These are phyloP conservation scores for Hyaloscypha bicolor DNA, from an alignment of 495 filamentous ascomycete genomes.

Conservation along the genomic window DNA sequence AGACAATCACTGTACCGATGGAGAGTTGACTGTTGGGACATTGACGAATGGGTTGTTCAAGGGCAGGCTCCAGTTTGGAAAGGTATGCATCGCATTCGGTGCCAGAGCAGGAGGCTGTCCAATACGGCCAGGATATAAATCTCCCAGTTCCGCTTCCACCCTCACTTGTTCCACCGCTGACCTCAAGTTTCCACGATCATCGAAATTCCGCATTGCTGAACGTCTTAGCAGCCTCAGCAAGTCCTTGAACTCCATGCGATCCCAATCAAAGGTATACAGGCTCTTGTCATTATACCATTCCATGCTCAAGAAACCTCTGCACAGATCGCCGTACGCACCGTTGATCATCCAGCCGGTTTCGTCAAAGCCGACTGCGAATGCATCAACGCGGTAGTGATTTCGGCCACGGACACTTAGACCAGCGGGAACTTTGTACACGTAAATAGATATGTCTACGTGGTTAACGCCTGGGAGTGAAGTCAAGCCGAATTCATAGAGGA, in stretches of 20 bases:
- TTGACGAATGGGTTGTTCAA: too few relatives aligned
- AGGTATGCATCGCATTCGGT: too few relatives aligned
- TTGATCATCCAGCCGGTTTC: neutral
- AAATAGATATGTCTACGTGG: neutral
- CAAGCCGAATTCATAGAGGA: too few relatives aligned
- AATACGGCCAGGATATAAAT: neutral
- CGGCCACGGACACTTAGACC: neutral
- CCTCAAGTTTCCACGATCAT: neutral
- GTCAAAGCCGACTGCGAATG: neutral
- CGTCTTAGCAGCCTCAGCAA: neutral
- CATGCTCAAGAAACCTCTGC: neutral
- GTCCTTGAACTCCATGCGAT: neutral
- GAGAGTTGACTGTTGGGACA: too few relatives aligned
- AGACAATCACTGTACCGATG: too few relatives aligned
- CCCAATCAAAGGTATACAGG: neutral
- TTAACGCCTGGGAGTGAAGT: too few relatives aligned
- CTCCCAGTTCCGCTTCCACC: neutral
- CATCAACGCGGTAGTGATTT: neutral
- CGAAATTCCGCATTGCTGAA: neutral
- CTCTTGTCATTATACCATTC: neutral
- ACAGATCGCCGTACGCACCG: neutral
- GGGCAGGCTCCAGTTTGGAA: too few relatives aligned
- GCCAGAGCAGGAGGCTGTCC: too few relatives aligned
- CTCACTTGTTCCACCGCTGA: neutral
- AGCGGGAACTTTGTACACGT: neutral